phyloP scores from a whole-genome alignment of 2,329 filamentous ascomycete genomes.

The Talaromyces sp. region DNA sequence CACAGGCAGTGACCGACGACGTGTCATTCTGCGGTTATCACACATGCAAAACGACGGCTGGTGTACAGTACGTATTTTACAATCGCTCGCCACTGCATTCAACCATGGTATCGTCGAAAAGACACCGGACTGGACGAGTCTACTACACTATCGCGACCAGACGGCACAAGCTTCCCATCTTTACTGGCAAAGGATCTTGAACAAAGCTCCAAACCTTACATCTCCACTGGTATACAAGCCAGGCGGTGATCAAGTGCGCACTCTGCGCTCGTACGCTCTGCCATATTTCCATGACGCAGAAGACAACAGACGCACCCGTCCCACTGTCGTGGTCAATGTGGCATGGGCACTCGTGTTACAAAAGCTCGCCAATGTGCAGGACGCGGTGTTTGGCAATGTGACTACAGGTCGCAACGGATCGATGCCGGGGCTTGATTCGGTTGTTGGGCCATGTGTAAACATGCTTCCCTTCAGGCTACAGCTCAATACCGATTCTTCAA shows the following conservation, averaged over 20 bases:
- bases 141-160: neutral
- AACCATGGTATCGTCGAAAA: neutral
- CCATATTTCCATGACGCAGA: neutral
- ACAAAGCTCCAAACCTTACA: neutral
- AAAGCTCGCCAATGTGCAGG: conserved; percentile 42
- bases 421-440: conserved; percentile 46
- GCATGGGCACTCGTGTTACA: conserved; percentile 60
- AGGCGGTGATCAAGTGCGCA: neutral
- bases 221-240: neutral
- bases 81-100: neutral
- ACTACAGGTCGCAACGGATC: conserved; percentile 58
- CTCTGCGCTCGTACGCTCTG: neutral
- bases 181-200: neutral
- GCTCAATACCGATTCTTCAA: neutral
- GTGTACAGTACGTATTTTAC: neutral
- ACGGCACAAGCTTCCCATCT: neutral
- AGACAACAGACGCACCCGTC: neutral
- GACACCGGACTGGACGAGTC: neutral
- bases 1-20: neutral
- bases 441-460: conserved; percentile 48
- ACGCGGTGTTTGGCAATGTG: conserved; percentile 60
- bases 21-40: neutral
- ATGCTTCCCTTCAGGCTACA: neutral
- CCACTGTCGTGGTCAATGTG: conserved; percentile 27
- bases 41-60: conserved; percentile 3